Conservation (phyloP, 169 alveolate species). For the Cryptosporidium ubiquitum region DNA sequence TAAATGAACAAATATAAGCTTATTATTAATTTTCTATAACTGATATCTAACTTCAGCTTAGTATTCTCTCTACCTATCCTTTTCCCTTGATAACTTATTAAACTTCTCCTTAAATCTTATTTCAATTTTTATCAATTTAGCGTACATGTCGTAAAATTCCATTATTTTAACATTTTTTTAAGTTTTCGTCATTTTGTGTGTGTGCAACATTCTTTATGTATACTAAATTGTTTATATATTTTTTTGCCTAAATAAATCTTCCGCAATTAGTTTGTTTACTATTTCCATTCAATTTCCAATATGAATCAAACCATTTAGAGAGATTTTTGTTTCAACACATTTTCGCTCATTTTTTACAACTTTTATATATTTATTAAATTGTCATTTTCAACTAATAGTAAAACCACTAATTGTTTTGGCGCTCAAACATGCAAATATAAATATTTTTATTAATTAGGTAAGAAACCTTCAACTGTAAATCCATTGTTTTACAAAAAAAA, state of each 20-base stretch:
- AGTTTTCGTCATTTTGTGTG: neutral
- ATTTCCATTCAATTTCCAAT: neutral
- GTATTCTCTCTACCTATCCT: neutral
- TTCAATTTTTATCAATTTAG: neutral
- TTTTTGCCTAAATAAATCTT: neutral
- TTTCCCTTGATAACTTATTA: neutral
- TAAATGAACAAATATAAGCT: neutral
- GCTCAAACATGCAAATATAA: conserved; percentile 7
- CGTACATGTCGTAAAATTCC: conserved; percentile 19
- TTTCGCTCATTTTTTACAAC: neutral
- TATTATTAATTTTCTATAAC: neutral
- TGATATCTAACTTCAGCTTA: neutral
- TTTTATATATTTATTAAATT: neutral
- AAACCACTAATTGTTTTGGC: conserved; percentile 4
- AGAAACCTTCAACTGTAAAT: neutral
- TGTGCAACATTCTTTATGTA: neutral
- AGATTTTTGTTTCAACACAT: neutral
- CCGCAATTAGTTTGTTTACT: neutral
- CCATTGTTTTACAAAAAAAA: neutral
- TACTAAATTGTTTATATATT: neutral
- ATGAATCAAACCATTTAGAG: neutral
- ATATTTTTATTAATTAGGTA: neutral
- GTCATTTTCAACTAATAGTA: neutral
- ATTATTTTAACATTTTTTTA: neutral
- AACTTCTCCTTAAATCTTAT: neutral